Base-by-base conservation (phyloP, 305 asterid species). In the Striga hermonthica region DNA sequence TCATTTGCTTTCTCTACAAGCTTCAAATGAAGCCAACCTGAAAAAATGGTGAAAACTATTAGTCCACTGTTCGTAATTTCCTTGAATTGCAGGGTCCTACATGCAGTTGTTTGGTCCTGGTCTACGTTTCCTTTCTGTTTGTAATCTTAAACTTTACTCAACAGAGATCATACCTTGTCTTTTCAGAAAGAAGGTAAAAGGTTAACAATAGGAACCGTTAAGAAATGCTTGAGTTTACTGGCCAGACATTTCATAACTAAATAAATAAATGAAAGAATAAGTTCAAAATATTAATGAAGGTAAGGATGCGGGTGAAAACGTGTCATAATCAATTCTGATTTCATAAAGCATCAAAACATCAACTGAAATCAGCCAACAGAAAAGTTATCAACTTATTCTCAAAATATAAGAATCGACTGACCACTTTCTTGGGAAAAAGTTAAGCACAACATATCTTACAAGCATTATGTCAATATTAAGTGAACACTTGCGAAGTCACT, bases 1-100 rank as follows among this genome's bases (percentile, higher is more conserved):
- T 82, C 95, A 76, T 86, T 88, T 50, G 97, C 97, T 82, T 90
- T 93, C 74, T 82, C 95, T n/a, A 85, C 83, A 31, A 92, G 95
- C 86, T 89, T 88, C 75, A 90, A 55, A 52, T 93, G 98, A 73
- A 93, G 81, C 97, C 96, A 93, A 59, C 98, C 98, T 92, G 81
- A 41, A 66, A 72, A 40, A 61, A 57, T 50, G 71, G 34, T 34
- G 52, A 37, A 53, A 41, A 65, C 56, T 40, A 64, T 80, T 66
- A 76, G 66, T 64, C 31, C 31, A 16, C 36, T 62, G 36, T 67
- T 70, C 57, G 16, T 40, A 39, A 65, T 72, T 62, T 39, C 36
- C 62, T 52, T 58, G 45, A 13, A 67, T 37, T 71, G 31, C 66
- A 9, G 31, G 13, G 56, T 41, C 44, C 56, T 36, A 10, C 44